phyloP scores from a whole-genome alignment of 1,284 basidiomycete species.

The Ceratobasidium sp. region DNA sequence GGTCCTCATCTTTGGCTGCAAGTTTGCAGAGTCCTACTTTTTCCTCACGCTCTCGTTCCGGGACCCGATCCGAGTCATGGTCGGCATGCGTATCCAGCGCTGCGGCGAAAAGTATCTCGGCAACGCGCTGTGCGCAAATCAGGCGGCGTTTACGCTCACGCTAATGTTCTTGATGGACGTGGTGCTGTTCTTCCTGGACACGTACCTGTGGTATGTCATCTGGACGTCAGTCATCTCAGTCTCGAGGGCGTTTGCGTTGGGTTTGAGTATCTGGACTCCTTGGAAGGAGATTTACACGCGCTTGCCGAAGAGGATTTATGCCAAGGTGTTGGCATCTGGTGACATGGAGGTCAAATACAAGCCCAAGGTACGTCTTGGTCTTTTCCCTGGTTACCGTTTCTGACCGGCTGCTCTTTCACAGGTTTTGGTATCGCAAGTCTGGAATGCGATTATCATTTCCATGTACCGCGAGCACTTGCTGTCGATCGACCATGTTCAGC shows the following conservation, averaged over 20 bases:
- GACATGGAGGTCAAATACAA: slow-evolving; percentile 98
- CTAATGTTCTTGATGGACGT: slow-evolving; percentile 98
- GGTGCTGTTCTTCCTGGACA: slow-evolving; percentile 94
- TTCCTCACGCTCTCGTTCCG: slow-evolving; percentile 94
- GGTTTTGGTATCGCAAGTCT: slow-evolving; percentile 92
- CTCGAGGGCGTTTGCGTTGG: slow-evolving; percentile 81
- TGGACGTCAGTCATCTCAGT: slow-evolving; percentile 97
- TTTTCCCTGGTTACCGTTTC: slow-evolving; percentile 91
- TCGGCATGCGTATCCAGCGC: slow-evolving; percentile 89
- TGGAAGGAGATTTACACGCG: slow-evolving; percentile 96
- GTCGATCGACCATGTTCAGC: slow-evolving; percentile 95
- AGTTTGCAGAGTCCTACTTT: slow-evolving; percentile 94
- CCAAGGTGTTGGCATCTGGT: slow-evolving; percentile 87
- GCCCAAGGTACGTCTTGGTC: slow-evolving; percentile 94
- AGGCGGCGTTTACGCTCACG: slow-evolving; percentile 89
- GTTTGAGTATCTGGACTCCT: slow-evolving; percentile 95
- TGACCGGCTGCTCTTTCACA: slow-evolving; percentile 93
- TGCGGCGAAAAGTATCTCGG: slow-evolving; percentile 89
- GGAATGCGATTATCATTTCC: slow-evolving; percentile 99
- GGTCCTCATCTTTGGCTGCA: slow-evolving; percentile 91
- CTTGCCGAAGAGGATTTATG: slow-evolving; percentile 92
- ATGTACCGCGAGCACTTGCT: slow-evolving; percentile 97
- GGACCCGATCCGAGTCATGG: slow-evolving; percentile 90
- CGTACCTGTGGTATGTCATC: slow-evolving; percentile 96
- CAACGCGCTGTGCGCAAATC: slow-evolving; percentile 81